Percentiles rank a stretch among this genome's conserved stretches.
Conservation (phyloP, 148 eudicot genomes). For the Silene latifolia region DNA sequence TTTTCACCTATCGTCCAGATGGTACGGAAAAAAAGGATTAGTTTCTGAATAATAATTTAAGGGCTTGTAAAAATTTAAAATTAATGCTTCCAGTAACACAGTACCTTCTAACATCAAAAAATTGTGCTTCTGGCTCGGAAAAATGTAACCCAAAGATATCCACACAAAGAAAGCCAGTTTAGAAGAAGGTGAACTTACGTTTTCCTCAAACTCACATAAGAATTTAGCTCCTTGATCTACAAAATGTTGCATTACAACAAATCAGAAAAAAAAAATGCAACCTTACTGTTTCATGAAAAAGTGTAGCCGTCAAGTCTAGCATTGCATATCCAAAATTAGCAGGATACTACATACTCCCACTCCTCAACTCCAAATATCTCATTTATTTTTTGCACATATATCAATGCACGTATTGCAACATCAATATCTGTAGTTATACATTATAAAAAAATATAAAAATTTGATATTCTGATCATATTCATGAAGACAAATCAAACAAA, state of each 20-base stretch:
- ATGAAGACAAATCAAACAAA: no score
- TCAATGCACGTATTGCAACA: no score
- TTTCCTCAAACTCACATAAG: slow-evolving; percentile 85
- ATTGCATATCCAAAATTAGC: neutral
- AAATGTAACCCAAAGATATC: neutral
- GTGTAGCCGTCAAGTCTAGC: slow-evolving; percentile 5
- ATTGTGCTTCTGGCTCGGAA: neutral
- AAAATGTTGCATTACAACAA: slow-evolving; percentile 14
- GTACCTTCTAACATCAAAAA: neutral
- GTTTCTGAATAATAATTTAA: neutral
- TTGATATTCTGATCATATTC: no score
- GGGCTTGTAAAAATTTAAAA: neutral
- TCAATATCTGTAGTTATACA: no score
- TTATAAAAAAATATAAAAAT: no score
- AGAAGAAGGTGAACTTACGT: slow-evolving; percentile 52
- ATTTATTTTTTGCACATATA: no score
- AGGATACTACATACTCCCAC: no score
- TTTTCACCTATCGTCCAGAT: neutral
- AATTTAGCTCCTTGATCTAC: slow-evolving; percentile 95
- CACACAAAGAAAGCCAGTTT: neutral
- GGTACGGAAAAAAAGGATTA: neutral
- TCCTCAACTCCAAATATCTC: no score
- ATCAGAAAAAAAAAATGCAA: neutral
- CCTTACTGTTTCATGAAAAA: slow-evolving; percentile 3
- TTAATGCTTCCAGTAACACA: neutral